Evolutionary conservation across 1,284 basidiomycete species (phyloP), one percentile per base, ranked within the genome.

Genomic region (Naganishia albida): DNA sequence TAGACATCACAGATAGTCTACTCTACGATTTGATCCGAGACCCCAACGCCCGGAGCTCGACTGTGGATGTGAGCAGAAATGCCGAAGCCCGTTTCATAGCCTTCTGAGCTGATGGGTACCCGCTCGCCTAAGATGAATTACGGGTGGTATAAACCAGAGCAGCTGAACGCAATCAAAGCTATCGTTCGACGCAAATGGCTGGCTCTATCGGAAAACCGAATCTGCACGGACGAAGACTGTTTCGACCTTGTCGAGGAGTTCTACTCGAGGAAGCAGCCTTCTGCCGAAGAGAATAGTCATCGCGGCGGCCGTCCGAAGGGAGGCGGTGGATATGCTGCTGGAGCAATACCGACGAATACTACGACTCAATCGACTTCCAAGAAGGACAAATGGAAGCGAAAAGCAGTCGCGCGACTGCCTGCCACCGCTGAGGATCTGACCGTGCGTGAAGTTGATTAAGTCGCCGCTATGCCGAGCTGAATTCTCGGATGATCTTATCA

Each of bases 1-100:
- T 90, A 76, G 95, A 99, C 76, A 90, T 99, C 67, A 80, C 82
- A 12, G 96, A 98, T 75, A 86, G 87, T 0, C 86, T 92, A 83
- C 79, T 95, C 56, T 85, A 85, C 68, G 82, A 82, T 52, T 87
- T 93, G 84, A 89, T 96, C 65, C 83, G 89, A 68, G 86, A 88
- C 68, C 83, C 85, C 4, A 82, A 85, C 15, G 86, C 85, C 39
- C 78, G 89, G 28, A 83, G 86, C 39, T 86, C 88, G 67, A 82
- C 80, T 20, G 90, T 88, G 73, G 82, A 90, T 77, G 90, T 91
- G 70, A 68, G 87, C 81, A 15, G 1, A 8, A 39, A 7, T 38
- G 15, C 7, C 18, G 15, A 15, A 30, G 18, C 26, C 26, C 13
- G 18, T 46, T 28, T 63, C 1, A 23, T 20, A 15, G 2, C 48